These are phyloP conservation scores for Digitaria exilis DNA, from an alignment of 202 grass and related monocot genomes.

Conservation along the genomic window DNA sequence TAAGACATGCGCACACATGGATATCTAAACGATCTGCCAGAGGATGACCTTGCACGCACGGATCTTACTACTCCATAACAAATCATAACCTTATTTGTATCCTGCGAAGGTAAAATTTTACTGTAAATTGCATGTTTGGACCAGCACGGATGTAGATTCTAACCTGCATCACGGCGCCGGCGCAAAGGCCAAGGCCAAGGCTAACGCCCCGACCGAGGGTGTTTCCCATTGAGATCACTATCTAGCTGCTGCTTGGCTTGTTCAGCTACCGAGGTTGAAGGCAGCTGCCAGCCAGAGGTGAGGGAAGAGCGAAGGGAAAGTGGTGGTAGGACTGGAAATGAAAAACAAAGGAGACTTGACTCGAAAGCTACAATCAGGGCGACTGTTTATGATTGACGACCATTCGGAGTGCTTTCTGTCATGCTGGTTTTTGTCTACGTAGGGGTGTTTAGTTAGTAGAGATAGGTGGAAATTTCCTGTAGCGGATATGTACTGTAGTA, in stretches of 20 bases:
- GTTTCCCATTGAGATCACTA: slow-evolving; percentile 1
- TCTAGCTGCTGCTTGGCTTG: background rate
- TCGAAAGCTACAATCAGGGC: background rate
- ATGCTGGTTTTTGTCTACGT: background rate
- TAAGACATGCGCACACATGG: background rate
- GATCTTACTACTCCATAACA: background rate
- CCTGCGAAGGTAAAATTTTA: background rate
- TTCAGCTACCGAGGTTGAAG: background rate
- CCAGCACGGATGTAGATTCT: background rate
- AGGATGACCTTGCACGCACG: background rate
- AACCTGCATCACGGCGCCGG: background rate
- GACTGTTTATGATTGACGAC: background rate
- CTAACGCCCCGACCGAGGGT: background rate
- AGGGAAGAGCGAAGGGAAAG: background rate
- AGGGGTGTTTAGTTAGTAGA: no score
- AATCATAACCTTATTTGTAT: background rate
- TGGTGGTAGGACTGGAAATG: background rate
- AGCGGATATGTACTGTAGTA: no score
- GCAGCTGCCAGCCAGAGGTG: background rate
- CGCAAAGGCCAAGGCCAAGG: background rate
- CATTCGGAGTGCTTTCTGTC: background rate
- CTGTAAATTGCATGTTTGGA: background rate
- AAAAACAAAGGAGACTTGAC: background rate
- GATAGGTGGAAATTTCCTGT: no score
- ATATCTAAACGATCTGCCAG: background rate